These are phyloP conservation scores for Aspergillus panamensis DNA, from an alignment of 495 filamentous ascomycete genomes.

Conservation along the genomic window DNA sequence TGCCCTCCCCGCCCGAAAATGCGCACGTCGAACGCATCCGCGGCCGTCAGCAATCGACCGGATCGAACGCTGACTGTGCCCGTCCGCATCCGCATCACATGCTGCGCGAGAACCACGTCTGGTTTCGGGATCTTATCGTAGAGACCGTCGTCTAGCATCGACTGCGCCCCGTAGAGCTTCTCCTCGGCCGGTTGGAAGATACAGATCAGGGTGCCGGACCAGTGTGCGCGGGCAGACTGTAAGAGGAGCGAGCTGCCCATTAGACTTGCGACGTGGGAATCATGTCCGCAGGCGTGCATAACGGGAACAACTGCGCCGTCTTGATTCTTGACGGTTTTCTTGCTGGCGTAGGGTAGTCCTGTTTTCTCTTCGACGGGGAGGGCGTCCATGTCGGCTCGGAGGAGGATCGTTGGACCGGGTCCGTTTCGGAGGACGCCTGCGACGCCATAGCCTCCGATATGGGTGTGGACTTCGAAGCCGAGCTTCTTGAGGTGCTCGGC, in stretches of 20 bases:
- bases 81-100: constrained; percentile 49
- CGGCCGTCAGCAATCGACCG: constrained; percentile 32
- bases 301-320: constrained; percentile 49
- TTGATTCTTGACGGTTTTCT: constrained; percentile 34
- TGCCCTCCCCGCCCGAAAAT: constrained; percentile 53
- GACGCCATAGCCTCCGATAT: constrained; percentile 57
- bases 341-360: constrained; percentile 53
- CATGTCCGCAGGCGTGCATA: constrained; percentile 69
- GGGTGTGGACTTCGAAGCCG: constrained; percentile 44
- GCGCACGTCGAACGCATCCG: constrained; percentile 41
- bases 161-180: constrained; percentile 49
- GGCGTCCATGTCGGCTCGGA: constrained; percentile 62
- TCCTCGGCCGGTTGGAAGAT: constrained; percentile 64
- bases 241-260: constrained; percentile 50
- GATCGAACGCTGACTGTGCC: constrained; percentile 37
- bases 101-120: constrained; percentile 55
- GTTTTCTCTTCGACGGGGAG: constrained; percentile 57
- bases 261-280: constrained; percentile 55
- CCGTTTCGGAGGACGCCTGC: constrained; percentile 56
- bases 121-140: constrained; percentile 49
- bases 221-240: constrained; percentile 35
- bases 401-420: constrained; percentile 47
- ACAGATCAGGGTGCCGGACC: constrained; percentile 55
- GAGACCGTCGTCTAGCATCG: constrained; percentile 60
- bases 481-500: constrained; percentile 35